A percentile compares a stretch with the other conserved stretches of the same genome.
Evolutionary conservation across 345 rosid species (phyloP).

Genomic region (Camelina laxa): DNA sequence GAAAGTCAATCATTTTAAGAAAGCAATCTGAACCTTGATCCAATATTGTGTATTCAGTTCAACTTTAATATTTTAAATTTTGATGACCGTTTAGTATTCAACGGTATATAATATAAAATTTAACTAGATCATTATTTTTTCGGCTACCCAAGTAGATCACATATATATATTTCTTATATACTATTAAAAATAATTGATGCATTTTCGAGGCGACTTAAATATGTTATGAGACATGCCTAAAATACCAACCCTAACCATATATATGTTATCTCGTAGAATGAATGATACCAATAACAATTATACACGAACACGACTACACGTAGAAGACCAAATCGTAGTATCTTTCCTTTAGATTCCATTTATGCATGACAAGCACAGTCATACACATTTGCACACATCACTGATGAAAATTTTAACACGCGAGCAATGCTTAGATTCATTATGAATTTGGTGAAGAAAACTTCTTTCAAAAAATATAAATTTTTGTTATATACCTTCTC

Average conservation of each 20-base stretch:
- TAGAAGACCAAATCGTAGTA: slow-evolving; percentile 25
- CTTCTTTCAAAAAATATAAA: neutral
- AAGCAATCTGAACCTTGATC: neutral
- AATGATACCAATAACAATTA: neutral
- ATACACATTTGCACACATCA: slow-evolving; percentile 38
- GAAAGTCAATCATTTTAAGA: too few species aligned
- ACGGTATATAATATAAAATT: slow-evolving; percentile 21
- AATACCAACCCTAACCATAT: slow-evolving; percentile 28
- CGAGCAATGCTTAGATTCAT: neutral
- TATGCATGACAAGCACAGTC: slow-evolving; percentile 22
- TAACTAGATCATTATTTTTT: neutral
- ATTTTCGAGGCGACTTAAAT: slow-evolving; percentile 32
- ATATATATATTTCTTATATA: neutral
- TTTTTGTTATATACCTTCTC: neutral
- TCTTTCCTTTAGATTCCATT: slow-evolving; percentile 33
- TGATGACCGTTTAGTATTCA: slow-evolving; percentile 20
- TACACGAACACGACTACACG: slow-evolving; percentile 17
- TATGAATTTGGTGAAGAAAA: too few species aligned
- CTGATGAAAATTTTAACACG: slow-evolving; percentile 3
- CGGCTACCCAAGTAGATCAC: slow-evolving; percentile 2
- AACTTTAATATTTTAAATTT: neutral
- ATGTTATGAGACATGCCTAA: slow-evolving; percentile 38
- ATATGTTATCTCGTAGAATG: slow-evolving; percentile 6
- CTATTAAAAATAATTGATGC: neutral
- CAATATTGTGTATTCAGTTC: neutral